Base-by-base conservation (phyloP, 305 asterid species). In the Euphrasia arctica region DNA sequence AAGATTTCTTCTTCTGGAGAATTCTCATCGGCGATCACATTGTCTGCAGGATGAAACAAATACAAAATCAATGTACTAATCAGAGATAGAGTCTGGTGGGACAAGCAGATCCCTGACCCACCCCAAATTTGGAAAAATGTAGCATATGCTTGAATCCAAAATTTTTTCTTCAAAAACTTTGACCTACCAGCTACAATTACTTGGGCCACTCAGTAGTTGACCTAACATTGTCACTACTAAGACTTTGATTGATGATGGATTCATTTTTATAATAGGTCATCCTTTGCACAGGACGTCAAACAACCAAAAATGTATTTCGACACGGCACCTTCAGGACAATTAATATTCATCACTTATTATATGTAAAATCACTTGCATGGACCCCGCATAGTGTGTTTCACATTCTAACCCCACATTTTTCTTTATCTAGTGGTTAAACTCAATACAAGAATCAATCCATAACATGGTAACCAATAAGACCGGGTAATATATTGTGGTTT, bases 1-100 rank as follows among this genome's bases (percentile, higher is more conserved):
- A 93, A 77, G 68, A 78, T 69, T 81, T 93, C 97, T 78, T 88
- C 88, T 80, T 93, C 97, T 11, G 80, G 90, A 77, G 82, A 68
- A 68, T 78, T 65, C 67, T 73, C 74, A 54, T 74, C 88, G 62
- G 76, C 77, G 66, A 55, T 57, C 68, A 85, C 66, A 68, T 76
- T 60, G 29, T 79, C 98, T 89, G 88, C 74, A 75, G 49, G 22
- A 64, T 27, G 50, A 73, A 66, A 70, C 50, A 62, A 68, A 67
- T 63, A 50, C 31, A 68, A n/a, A 41, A 70, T 72, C 64, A 79
- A 69, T 62, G 55, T 32, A 47, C 52, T 39, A 39, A 36, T 55
- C 54, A 66, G 43, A 45, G 42, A 59, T 32, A 58, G 52, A 43
- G 31, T 64, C 13, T 45, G 10, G 55, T 12, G 41, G 29, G 25